Conservation (phyloP, 108 stramenopile genomes). For the Cyclostephanos tholiformis region DNA sequence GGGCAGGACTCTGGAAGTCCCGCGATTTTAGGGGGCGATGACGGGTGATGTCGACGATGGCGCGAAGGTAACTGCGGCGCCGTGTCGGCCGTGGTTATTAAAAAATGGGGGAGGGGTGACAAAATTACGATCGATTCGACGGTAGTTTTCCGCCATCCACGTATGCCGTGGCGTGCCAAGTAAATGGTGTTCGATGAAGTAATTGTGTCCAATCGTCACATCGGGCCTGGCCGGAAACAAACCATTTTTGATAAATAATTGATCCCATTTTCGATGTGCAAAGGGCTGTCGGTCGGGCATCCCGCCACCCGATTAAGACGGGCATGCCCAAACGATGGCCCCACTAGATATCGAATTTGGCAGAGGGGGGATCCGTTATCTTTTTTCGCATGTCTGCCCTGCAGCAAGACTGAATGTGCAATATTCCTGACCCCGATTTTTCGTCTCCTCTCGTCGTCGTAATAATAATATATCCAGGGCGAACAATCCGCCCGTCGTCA, state of each 20-base stretch:
- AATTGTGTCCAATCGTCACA: too few species aligned
- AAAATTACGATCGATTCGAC: too few species aligned
- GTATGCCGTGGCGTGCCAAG: too few species aligned
- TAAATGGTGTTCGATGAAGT: too few species aligned
- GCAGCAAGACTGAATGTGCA: neutral
- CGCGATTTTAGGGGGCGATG: neutral
- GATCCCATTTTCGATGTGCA: too few species aligned
- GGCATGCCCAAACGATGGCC: too few species aligned
- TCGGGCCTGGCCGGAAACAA: too few species aligned
- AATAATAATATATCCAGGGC: slow-evolving; percentile 24
- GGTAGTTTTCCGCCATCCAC: too few species aligned
- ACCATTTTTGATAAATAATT: too few species aligned
- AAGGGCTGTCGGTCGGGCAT: too few species aligned
- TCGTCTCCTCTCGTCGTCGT: neutral
- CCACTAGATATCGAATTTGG: neutral
- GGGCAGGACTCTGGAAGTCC: neutral
- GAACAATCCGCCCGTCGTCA: slow-evolving; percentile 67
- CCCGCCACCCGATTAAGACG: too few species aligned
- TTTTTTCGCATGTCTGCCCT: neutral
- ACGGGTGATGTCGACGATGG: neutral
- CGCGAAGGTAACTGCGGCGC: neutral
- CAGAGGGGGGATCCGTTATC: neutral
- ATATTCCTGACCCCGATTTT: neutral
- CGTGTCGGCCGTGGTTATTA: neutral
- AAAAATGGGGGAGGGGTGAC: neutral